phyloP scores from a whole-genome alignment of 2,329 filamentous ascomycete species.

The Monosporascus cannonballus region DNA sequence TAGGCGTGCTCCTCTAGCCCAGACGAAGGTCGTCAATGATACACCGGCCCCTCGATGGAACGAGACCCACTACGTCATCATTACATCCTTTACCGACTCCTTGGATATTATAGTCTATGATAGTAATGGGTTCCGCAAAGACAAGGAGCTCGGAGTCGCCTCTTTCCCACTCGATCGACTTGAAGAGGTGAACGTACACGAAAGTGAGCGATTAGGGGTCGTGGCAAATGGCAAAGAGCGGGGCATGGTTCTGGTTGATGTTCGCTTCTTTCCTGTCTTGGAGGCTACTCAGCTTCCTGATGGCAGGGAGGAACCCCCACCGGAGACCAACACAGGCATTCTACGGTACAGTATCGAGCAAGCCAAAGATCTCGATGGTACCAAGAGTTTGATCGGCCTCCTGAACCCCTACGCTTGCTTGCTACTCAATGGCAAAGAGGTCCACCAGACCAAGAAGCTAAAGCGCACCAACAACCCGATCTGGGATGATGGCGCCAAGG shows the following conservation, averaged over 20 bases:
- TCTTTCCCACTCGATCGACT: slow-evolving; percentile 81
- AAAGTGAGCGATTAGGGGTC: slow-evolving; percentile 81
- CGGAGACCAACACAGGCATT: slow-evolving; percentile 90
- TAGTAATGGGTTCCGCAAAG: slow-evolving; percentile 93
- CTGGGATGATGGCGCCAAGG: slow-evolving; percentile 88
- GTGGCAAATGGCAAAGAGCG: slow-evolving; percentile 77
- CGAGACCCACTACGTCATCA: slow-evolving; percentile 91
- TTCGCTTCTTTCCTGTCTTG: slow-evolving; percentile 93
- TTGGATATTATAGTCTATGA: slow-evolving; percentile 83
- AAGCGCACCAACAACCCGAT: slow-evolving; percentile 98
- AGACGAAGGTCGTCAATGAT: slow-evolving; percentile 83
- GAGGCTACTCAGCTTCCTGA: slow-evolving; percentile 65
- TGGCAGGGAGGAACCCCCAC: slow-evolving; percentile 72
- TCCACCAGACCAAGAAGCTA: slow-evolving; percentile 83
- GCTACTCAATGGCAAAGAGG: slow-evolving; percentile 84
- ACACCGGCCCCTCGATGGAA: slow-evolving; percentile 89
- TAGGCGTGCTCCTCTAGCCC: slow-evolving; percentile 70
- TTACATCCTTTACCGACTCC: slow-evolving; percentile 84
- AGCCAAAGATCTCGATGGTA: slow-evolving; percentile 90
- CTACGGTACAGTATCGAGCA: slow-evolving; percentile 89
- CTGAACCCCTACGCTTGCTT: slow-evolving; percentile 88
- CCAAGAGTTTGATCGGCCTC: slow-evolving; percentile 83
- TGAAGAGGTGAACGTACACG: slow-evolving; percentile 68
- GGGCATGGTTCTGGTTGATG: slow-evolving; percentile 71
- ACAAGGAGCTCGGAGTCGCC: slow-evolving; percentile 86